Evolutionary conservation across 352 stramenopile species (phyloP).

Genomic region (Globisporangium abappressorium): DNA sequence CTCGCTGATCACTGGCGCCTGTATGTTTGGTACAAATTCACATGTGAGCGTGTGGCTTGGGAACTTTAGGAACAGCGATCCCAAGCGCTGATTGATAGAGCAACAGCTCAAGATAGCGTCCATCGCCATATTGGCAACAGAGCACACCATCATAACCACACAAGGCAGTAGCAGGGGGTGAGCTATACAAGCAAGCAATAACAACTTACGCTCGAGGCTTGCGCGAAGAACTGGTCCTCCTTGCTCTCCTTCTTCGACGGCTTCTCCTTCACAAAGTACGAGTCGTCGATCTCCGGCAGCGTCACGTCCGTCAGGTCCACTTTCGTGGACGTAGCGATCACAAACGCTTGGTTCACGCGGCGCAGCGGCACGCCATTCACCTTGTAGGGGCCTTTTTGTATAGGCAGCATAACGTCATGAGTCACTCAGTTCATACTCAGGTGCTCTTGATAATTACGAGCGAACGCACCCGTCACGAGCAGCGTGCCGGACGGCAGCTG

Average conservation of each 20-base stretch:
- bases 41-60: constrained; percentile 32
- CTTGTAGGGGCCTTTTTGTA: constrained; percentile 94
- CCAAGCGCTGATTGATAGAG: constrained; percentile 76
- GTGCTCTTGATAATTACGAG: constrained; percentile 47
- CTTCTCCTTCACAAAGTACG: constrained; percentile 96
- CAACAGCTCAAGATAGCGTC: background rate
- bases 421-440: constrained; percentile 15
- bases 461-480: constrained; percentile 91
- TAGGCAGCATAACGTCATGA: background rate
- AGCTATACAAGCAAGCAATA: background rate
- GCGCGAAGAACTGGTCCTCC: constrained; percentile 98
- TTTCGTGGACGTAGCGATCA: constrained; percentile 98
- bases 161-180: background rate
- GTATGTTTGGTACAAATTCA: background rate
- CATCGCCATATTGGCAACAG: background rate
- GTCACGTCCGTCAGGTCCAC: constrained; percentile 93
- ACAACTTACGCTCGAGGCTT: constrained; percentile 76
- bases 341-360: constrained; percentile 98
- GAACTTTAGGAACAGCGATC: constrained; percentile 90
- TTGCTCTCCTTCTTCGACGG: constrained; percentile 86
- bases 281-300: constrained; percentile 93
- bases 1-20: constrained; percentile 93
- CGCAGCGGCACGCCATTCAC: constrained; percentile 98
- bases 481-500: constrained; percentile 95
- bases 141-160: background rate